These are phyloP conservation scores for Peronospora farinosa DNA, from an alignment of 352 stramenopile species.

Conservation along the genomic window DNA sequence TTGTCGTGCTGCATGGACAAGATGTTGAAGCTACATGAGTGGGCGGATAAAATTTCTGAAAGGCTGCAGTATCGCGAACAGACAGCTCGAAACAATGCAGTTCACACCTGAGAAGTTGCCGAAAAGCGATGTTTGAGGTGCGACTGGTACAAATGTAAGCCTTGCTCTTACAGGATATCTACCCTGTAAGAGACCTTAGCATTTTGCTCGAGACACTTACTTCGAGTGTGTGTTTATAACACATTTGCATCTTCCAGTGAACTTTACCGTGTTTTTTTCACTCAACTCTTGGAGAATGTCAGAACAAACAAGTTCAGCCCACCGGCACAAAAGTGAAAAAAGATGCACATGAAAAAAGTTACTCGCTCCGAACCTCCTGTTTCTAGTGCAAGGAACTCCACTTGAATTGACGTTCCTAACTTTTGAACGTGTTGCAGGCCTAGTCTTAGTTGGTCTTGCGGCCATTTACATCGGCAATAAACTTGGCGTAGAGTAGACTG, in stretches of 20 bases:
- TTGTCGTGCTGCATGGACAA: conserved; percentile 1
- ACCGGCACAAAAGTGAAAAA: conserved; percentile 2
- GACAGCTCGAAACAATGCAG: no score
- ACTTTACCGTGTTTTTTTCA: no score
- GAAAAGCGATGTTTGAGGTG: no score
- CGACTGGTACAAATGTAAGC: no score
- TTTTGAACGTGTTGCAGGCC: neutral
- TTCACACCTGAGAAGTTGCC: no score
- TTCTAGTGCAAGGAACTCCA: conserved; percentile 3
- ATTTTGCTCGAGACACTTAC: no score
- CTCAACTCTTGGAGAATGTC: conserved; percentile 1
- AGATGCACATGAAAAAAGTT: conserved; percentile 27
- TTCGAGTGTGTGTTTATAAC: no score
- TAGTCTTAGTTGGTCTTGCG: conserved; percentile 50
- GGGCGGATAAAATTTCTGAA: neutral
- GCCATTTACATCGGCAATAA: conserved; percentile 48
- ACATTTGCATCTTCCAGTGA: no score
- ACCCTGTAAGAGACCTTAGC: no score
- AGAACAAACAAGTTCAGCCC: neutral
- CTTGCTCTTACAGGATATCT: no score
- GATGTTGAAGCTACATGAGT: conserved; percentile 18
- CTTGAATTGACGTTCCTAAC: conserved; percentile 7
- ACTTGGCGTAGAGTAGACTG: conserved; percentile 84
- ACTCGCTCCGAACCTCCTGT: conserved; percentile 21
- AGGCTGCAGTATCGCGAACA: no score